phyloP scores from a whole-genome alignment of 2,329 filamentous ascomycete species.

The Alternaria rosae region DNA sequence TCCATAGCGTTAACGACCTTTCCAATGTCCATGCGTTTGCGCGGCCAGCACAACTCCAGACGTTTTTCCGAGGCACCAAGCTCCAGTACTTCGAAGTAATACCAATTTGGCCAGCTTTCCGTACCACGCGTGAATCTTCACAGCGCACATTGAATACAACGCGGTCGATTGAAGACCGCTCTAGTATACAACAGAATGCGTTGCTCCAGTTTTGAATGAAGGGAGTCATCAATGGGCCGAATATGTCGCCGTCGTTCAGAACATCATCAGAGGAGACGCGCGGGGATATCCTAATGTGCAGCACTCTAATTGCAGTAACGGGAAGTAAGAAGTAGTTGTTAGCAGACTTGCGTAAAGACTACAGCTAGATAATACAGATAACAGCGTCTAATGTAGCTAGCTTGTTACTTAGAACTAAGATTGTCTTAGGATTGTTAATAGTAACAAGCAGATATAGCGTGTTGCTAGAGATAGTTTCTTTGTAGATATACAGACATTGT shows the following conservation, averaged over 20 bases:
- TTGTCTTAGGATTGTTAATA: not conserved
- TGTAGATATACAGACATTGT: not conserved
- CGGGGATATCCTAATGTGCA: not conserved
- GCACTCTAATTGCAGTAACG: not conserved
- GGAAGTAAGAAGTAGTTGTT: not conserved
- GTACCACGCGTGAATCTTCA: not conserved
- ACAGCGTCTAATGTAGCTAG: not conserved
- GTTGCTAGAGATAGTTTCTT: not conserved
- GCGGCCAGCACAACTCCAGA: no score
- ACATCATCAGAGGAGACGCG: not conserved
- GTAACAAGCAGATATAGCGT: accelerated
- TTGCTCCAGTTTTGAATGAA: not conserved
- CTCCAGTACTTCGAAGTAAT: no score
- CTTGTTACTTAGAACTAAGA: not conserved
- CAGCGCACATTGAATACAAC: not conserved
- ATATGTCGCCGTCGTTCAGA: not conserved
- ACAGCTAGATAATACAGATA: not conserved
- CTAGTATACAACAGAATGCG: not conserved
- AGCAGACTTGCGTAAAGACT: not conserved
- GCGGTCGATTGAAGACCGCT: not conserved
- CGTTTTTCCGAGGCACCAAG: no score
- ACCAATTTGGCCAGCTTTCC: not conserved
- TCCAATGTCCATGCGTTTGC: no score
- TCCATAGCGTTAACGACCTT: no score
- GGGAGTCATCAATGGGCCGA: not conserved